Conservation (phyloP, 805 yeast species). For the Cyberlindnera veronae region DNA sequence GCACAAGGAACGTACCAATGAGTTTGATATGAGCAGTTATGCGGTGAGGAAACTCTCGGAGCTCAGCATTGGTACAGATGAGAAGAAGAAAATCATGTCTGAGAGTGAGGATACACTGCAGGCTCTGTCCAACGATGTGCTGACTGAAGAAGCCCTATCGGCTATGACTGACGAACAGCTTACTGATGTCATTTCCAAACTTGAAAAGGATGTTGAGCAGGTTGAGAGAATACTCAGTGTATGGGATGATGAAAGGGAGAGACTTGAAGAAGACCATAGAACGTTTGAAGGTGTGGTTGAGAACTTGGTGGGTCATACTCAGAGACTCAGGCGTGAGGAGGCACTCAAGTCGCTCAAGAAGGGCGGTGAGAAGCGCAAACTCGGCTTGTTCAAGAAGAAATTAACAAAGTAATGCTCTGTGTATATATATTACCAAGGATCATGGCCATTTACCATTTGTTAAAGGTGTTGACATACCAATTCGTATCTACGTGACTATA, state of each 20-base stretch:
- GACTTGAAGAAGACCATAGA: slow-evolving; percentile 58
- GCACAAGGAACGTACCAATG: slow-evolving; percentile 34
- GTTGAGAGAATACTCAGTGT: slow-evolving; percentile 40
- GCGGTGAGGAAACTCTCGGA: slow-evolving; percentile 26
- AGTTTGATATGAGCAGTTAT: slow-evolving; percentile 22
- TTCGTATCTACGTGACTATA: too few species aligned
- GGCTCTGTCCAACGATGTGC: slow-evolving; percentile 10
- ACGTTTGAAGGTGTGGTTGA: slow-evolving; percentile 87
- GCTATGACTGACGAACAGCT: slow-evolving; percentile 36
- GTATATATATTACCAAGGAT: too few species aligned
- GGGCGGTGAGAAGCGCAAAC: slow-evolving; percentile 22
- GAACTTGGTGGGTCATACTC: slow-evolving; percentile 87
- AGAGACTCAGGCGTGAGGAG: slow-evolving; percentile 60
- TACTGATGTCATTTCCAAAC: slow-evolving; percentile 32
- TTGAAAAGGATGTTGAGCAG: slow-evolving; percentile 32
- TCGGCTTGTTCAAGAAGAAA: slow-evolving; percentile 15
- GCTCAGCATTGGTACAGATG: slow-evolving; percentile 33
- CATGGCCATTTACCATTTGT: too few species aligned
- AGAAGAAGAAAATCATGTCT: slow-evolving; percentile 22
- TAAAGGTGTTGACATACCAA: too few species aligned
- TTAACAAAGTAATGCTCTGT: background rate
- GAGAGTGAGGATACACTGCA: slow-evolving; percentile 26
- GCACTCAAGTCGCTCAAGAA: slow-evolving; percentile 34
- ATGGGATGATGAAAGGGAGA: slow-evolving; percentile 51
- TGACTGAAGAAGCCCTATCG: slow-evolving; percentile 16